Conservation (phyloP, 176 grass and related monocot genomes). For the Cocos nucifera region DNA sequence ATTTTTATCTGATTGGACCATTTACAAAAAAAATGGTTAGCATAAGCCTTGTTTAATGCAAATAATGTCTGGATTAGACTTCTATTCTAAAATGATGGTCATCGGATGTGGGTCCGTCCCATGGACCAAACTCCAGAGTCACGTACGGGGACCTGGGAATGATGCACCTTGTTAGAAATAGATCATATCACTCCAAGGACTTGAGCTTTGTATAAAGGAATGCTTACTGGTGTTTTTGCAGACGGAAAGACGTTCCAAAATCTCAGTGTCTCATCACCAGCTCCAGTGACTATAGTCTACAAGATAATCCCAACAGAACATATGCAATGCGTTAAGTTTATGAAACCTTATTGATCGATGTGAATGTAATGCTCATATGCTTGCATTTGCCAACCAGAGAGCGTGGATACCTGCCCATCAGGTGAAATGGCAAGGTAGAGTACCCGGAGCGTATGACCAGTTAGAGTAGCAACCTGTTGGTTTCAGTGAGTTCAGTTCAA, state of each 20-base stretch:
- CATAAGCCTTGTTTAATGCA: too few relatives aligned
- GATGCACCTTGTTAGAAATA: slow-evolving; percentile 1
- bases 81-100: slow-evolving; percentile 5
- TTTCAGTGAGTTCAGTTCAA: too few relatives aligned
- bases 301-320: slow-evolving; percentile 1
- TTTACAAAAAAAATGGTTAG: too few relatives aligned
- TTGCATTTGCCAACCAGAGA: too few relatives aligned
- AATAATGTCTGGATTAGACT: too few relatives aligned
- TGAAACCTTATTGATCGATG: too few relatives aligned
- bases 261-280: slow-evolving; percentile 81
- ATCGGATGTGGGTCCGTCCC: slow-evolving; percentile 79
- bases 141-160: slow-evolving; percentile 50
- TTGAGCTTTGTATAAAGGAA: not conserved
- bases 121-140: slow-evolving; percentile 73
- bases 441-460: slow-evolving; percentile 77
- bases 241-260: slow-evolving; percentile 98
- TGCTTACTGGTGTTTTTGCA: slow-evolving; percentile 53
- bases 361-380: too few relatives aligned
- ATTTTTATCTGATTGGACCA: too few relatives aligned
- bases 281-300: slow-evolving; percentile 91
- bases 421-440: slow-evolving; percentile 88
- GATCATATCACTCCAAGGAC: not conserved
- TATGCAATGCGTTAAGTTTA: too few relatives aligned
- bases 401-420: slow-evolving; percentile 68
- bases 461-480: slow-evolving; percentile 73